Conservation (phyloP, 371 early-diverging fungal species). For the Actinomucor elegans region DNA sequence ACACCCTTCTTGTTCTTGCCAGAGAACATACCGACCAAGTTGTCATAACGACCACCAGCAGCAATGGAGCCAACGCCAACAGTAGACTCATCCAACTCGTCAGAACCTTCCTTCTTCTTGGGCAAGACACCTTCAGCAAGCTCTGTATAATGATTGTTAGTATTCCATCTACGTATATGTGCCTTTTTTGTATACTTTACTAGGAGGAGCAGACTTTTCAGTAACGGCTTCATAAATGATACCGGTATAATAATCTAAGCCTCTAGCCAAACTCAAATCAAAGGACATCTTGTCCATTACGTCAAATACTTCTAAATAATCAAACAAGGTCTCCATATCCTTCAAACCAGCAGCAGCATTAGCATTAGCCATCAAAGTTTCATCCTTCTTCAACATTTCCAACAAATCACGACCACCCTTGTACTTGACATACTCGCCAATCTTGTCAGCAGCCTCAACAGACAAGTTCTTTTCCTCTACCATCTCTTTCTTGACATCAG, state of each 20-base stretch:
- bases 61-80: slow-evolving; percentile 97
- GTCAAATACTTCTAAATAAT: slow-evolving; percentile 84
- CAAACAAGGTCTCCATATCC: slow-evolving; percentile 88
- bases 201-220: slow-evolving; percentile 60
- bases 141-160: too few species aligned
- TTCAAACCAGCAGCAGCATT: slow-evolving; percentile 84
- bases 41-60: slow-evolving; percentile 99
- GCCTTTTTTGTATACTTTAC: too few species aligned
- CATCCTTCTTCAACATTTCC: slow-evolving; percentile 64
- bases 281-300: slow-evolving; percentile 80
- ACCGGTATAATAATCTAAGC: slow-evolving; percentile 99
- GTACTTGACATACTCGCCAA: slow-evolving; percentile 86
- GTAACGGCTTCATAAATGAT: slow-evolving; percentile 98
- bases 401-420: slow-evolving; percentile 84
- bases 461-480: slow-evolving; percentile 86
- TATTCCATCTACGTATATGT: too few species aligned
- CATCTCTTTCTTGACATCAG: slow-evolving; percentile 95
- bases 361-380: slow-evolving; percentile 61
- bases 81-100: slow-evolving; percentile 73
- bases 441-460: slow-evolving; percentile 80
- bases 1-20: slow-evolving; percentile 66
- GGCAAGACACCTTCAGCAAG: slow-evolving; percentile 37
- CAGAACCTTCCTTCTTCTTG: slow-evolving; percentile 40
- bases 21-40: slow-evolving; percentile 95
- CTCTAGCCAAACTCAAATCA: slow-evolving; percentile 97